phyloP scores from a whole-genome alignment of 1,284 basidiomycete species.

The Schizophyllum amplum region DNA sequence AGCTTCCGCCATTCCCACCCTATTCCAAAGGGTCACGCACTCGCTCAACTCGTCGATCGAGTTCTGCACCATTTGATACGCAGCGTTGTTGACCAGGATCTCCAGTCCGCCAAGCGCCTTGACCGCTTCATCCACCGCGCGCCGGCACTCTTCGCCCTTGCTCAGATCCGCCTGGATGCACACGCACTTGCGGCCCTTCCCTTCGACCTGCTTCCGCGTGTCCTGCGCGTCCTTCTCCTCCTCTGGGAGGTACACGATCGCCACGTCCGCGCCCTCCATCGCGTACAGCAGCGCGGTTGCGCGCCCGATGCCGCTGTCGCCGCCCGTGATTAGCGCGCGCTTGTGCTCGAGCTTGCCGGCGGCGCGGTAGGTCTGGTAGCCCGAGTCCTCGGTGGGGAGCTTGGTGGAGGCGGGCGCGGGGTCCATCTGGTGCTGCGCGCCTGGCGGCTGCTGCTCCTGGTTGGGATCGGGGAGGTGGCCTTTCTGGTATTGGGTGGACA shows the following conservation, averaged over 20 bases:
- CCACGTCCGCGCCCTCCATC: slow-evolving; percentile 58
- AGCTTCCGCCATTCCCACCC: too few species aligned
- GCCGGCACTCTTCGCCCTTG: background rate
- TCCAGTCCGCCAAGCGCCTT: slow-evolving; percentile 40
- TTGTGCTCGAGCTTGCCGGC: slow-evolving; percentile 38
- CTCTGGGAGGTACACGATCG: slow-evolving; percentile 53
- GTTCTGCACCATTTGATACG: slow-evolving; percentile 39
- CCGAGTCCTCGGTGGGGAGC: slow-evolving; percentile 45
- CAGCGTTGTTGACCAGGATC: slow-evolving; percentile 59
- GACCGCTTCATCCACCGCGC: slow-evolving; percentile 33
- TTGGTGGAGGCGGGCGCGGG: slow-evolving; percentile 31
- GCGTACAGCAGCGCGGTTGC: slow-evolving; percentile 53
- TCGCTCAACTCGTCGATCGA: slow-evolving; percentile 6
- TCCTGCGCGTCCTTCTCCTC: slow-evolving; percentile 44
- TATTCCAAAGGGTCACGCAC: background rate
- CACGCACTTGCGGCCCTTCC: background rate
- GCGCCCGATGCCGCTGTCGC: slow-evolving; percentile 53
- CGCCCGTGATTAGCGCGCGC: slow-evolving; percentile 49
- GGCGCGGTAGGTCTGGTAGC: slow-evolving; percentile 39
- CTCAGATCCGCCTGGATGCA: background rate
- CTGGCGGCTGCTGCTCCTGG: slow-evolving; percentile 38
- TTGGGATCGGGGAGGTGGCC: background rate
- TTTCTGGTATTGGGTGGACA: background rate
- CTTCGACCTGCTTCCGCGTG: background rate
- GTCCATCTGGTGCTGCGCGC: slow-evolving; percentile 35